Base-by-base conservation (phyloP, 495 filamentous ascomycete species). In the Talaromyces proteolyticus region DNA sequence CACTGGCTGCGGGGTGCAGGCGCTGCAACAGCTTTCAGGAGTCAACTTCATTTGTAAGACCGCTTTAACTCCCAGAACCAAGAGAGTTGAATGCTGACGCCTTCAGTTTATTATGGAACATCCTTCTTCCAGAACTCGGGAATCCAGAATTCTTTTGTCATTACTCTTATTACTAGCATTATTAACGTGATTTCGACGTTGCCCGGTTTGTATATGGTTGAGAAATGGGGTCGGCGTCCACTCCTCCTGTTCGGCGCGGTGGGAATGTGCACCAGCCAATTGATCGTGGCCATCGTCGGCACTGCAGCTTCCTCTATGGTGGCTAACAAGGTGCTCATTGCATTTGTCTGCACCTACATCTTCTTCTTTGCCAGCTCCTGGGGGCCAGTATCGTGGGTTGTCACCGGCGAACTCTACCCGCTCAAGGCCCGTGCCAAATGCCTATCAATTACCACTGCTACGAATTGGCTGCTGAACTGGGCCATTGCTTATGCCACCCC, bases 361-460 rank as follows among this genome's bases (percentile, higher is more conserved):
- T 87, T 85, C 73, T 89, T 87, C 77, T 90, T 89, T 59, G 87
- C 87, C 34, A 70, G 75, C 12, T 84, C 84, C 8, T 91, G 87
- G 87, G 86, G 86, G 20, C 86, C 86, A 1, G 75, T 85, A 29
- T 85, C 81, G 3, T 93, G 88, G 88, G 82, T 88, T 14, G 85
- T 90, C 3, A 88, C 82, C 0, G 85, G 86, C 25, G 87, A 91
- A 56, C 78, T 90, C 41, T 91, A 79, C 58, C 69, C 70, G 1
- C 65, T 91, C 43, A 88, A 87, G 70, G 73, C 76, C 48, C 82
- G 87, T 29, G 86, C 87, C 46, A 84, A 83, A 67, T 75, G 75
- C 51, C 74, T 91, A 34, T 86, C 83, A 49, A 81, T 91, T 66
- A 85, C 86, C 5, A 89, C 85, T 0, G 87, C 87, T 3, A 83